Base-by-base conservation (phyloP, 768 basidiomycete genomes). In the Tubosaeta sp. region DNA sequence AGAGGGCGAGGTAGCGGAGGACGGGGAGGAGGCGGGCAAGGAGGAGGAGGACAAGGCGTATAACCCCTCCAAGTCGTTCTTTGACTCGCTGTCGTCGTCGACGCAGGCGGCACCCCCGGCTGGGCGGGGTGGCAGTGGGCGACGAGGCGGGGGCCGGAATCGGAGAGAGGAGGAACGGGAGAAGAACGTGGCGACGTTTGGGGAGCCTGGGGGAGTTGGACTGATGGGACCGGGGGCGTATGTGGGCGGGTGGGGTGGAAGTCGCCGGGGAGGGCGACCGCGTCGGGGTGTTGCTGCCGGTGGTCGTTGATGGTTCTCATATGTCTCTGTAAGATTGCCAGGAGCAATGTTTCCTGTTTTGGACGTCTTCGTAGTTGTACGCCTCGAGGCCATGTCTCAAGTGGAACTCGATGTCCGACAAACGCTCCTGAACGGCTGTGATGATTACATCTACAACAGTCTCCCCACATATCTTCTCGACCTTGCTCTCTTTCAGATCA, bases 181-280 rank as follows among this genome's bases (percentile, higher is more conserved):
- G 68, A 82, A 80, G 68, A 92, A 92, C 60, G 82, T 92, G 9
- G 86, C 86, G 29, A 92, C 90, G 8, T 93, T 93, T 75, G 91
- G 90, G 3, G 90, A 92, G 65, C 83, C 89, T 8, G 88, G 88
- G 11, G 86, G 86, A 44, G 80, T 87, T 16, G 87, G 88, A 6
- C 65, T 88, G 46, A 77, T 89, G 75, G 88, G 88, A 0, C 87
- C 87, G 26, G 86, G 86, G 35, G 84, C 83, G 11, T 88, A 88
- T 68, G 84, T 87, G n/a, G 79, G 82, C 44, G 86, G 84, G 16
- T 88, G 86, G 84, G 85, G 86, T 34, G 85, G 84, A 13, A 81
- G 86, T 16, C 67, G 79, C 29, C 63, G 78, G 42, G 76, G 77
- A 17, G 72, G 73, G 3, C 71, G 76, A 47, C 69, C 75, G 22